Base-by-base conservation (phyloP, 495 filamentous ascomycete species). In the Tuber brumale region DNA sequence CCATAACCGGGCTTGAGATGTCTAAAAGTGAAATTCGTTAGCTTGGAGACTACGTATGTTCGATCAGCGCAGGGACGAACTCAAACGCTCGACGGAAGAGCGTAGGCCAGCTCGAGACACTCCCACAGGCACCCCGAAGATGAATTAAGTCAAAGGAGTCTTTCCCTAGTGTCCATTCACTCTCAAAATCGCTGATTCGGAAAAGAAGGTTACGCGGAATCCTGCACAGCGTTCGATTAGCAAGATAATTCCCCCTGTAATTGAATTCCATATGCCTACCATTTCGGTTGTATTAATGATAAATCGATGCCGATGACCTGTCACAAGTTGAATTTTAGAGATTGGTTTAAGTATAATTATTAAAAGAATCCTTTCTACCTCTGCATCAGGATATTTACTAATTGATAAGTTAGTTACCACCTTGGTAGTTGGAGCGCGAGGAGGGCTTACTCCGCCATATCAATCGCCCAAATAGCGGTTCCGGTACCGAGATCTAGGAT, bases 401-500 rank as follows among this genome's bases (percentile, higher is more conserved):
- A 23, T 61, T 46, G 48, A 19, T 44, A 35, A n/a, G 37, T 80
- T 41, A 77, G 79, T 70, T 71, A 43, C 66, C 23, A 42, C 66
- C 70, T 35, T 44, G 41, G 9, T 27, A 46, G 51, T 39, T 8
- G 16, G 46, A 75, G 9, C 18, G 31, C 45, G 70, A 43, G n/a
- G 21, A 70, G 39, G 43, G 87, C 90, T 85, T 85, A 92, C 90
- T 92, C 89, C 76, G 92, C 92, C 85, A 97, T 91, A 78, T 95
- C 92, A 80, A 96, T 94, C 35, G 90, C 88, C 94, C 94, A 97
- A 70, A 97, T 95, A 8, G 94, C 94, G 0, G 94, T 97, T 18
- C 94, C 94, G 77, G 91, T 93, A 41, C 94, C 94, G 70, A 97
- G 83, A 83, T 97, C 94, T 37, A 97, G 85, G 57, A 97, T 90